Conservation (phyloP, 257 asterid species). For the Primulina huaijiensis region DNA sequence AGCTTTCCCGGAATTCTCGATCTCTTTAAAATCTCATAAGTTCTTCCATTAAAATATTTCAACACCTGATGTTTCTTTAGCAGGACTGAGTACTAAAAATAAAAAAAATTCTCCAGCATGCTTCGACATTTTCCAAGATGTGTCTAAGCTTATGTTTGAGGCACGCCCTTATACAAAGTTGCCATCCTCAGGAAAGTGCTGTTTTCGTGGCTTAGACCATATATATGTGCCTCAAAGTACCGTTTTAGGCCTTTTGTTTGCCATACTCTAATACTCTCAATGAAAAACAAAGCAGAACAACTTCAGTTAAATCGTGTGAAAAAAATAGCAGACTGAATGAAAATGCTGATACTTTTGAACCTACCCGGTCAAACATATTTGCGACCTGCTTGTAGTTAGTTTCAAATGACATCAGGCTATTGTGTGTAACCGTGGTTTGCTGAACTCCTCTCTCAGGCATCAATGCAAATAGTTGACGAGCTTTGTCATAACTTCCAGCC, state of each 20-base stretch:
- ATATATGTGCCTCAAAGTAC: neutral
- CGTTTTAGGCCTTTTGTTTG: neutral
- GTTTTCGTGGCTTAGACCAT: neutral
- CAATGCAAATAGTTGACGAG: conserved; percentile 69
- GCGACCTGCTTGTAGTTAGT: conserved; percentile 93
- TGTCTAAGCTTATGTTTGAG: neutral
- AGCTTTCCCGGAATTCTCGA: neutral
- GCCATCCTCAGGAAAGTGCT: neutral
- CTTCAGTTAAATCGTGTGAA: neutral
- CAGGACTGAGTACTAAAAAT: neutral
- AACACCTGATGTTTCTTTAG: neutral
- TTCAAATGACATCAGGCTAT: conserved; percentile 95
- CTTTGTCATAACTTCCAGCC: conserved; percentile 69
- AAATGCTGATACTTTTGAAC: conserved; percentile 7
- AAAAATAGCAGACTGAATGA: neutral
- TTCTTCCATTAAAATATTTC: neutral
- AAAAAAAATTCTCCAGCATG: neutral
- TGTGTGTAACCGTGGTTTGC: conserved; percentile 74
- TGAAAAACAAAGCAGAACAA: neutral
- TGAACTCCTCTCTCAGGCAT: conserved; percentile 72
- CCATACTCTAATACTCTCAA: neutral
- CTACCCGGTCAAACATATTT: conserved; percentile 84
- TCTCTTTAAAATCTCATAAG: neutral
- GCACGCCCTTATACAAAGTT: neutral
- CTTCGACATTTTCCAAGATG: neutral